Conservation (phyloP, 495 filamentous ascomycete species). For the Neurospora tetrasperma region DNA sequence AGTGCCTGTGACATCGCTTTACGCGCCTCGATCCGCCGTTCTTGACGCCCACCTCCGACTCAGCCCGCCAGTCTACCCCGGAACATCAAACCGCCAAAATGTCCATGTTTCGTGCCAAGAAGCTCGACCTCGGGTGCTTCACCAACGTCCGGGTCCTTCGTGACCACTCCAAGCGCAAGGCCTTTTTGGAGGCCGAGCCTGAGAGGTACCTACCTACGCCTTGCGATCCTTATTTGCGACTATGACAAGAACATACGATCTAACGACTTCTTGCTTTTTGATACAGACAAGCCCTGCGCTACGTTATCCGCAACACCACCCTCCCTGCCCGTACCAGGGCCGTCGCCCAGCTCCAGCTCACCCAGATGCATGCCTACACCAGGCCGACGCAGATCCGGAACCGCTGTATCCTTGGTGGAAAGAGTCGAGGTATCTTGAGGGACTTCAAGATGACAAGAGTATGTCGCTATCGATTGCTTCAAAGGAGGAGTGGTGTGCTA, state of each 20-base stretch:
- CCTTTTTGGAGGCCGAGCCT: constrained; percentile 72
- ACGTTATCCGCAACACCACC: constrained; percentile 84
- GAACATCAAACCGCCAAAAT: constrained; percentile 35
- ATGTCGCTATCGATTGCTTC: constrained; percentile 25
- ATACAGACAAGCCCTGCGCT: constrained; percentile 84
- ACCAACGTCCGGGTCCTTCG: constrained; percentile 75
- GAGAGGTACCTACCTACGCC: constrained; percentile 54
- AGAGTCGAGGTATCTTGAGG: constrained; percentile 70
- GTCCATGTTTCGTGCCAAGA: constrained; percentile 78
- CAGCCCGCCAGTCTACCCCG: neutral
- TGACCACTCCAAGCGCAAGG: constrained; percentile 92
- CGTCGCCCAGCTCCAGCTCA: constrained; percentile 83
- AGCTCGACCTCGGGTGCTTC: constrained; percentile 76
- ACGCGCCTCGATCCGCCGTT: neutral
- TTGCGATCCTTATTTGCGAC: neutral
- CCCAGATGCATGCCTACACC: constrained; percentile 92
- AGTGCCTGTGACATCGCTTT: neutral
- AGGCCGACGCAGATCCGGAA: constrained; percentile 87
- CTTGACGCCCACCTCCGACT: neutral
- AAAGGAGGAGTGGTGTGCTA: neutral
- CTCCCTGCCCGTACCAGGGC: constrained; percentile 72
- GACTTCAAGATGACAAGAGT: constrained; percentile 89
- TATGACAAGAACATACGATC: neutral
- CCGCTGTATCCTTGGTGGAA: constrained; percentile 81
- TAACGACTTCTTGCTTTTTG: neutral